Evolutionary conservation across 495 filamentous ascomycete species (phyloP).

Genomic region (Trypethelium eluteriae): DNA sequence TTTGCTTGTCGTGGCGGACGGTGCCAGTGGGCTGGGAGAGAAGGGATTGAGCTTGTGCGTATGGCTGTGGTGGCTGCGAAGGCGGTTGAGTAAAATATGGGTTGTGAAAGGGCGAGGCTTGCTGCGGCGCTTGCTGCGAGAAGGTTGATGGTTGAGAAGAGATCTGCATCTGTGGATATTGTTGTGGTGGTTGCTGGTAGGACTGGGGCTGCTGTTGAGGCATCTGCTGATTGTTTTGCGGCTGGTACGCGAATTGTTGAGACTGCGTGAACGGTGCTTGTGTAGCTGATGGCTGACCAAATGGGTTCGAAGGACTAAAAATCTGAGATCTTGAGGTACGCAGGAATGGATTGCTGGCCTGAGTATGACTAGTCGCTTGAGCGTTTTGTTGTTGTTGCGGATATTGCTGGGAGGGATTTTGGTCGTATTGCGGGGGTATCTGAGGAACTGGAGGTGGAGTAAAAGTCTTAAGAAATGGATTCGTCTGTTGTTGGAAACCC

Average conservation of each 20-base stretch:
- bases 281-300: slow-evolving; percentile 18
- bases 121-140: slow-evolving; percentile 17
- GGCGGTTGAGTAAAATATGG: slow-evolving; percentile 1
- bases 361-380: slow-evolving; percentile 25
- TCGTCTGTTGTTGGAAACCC: slow-evolving; percentile 42
- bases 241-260: slow-evolving; percentile 21
- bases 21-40: slow-evolving; percentile 40
- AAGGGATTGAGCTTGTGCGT: slow-evolving; percentile 18
- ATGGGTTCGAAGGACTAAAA: slow-evolving; percentile 33
- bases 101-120: slow-evolving; percentile 15
- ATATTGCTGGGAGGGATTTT: slow-evolving; percentile 22
- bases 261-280: slow-evolving; percentile 20
- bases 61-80: slow-evolving; percentile 20
- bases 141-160: neutral
- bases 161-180: slow-evolving; percentile 9
- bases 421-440: slow-evolving; percentile 45
- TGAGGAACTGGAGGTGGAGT: slow-evolving; percentile 56
- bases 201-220: slow-evolving; percentile 3
- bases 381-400: slow-evolving; percentile 26
- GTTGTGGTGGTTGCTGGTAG: slow-evolving; percentile 10
- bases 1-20: slow-evolving; percentile 61
- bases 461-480: slow-evolving; percentile 35
- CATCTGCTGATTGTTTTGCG: slow-evolving; percentile 24
- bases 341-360: slow-evolving; percentile 35
- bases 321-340: slow-evolving; percentile 31